Percentiles rank a stretch among this genome's conserved stretches.
Evolutionary conservation across 2,329 filamentous ascomycete genomes (phyloP).

Genomic region (Gaeumannomyces tritici): DNA sequence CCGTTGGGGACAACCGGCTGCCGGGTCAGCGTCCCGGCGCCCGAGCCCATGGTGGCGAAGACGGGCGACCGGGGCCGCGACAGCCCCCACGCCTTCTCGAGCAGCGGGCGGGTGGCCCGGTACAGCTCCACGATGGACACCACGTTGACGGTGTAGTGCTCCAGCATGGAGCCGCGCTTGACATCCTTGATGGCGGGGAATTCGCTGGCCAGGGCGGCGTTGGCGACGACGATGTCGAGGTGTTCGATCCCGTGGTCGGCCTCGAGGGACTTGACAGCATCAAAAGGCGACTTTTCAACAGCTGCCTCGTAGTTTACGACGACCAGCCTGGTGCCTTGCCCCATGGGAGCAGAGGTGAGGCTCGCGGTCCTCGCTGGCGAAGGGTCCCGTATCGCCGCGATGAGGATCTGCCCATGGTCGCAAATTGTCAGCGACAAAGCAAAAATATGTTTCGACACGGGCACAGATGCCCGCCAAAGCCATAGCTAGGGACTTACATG

Average conservation of each 20-base stretch:
- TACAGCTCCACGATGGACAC: conserved; percentile 25
- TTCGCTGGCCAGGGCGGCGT: conserved; percentile 30
- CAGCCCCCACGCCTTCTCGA: conserved; percentile 11
- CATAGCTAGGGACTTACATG: neutral
- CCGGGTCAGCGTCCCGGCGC: conserved; percentile 21
- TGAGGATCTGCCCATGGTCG: neutral
- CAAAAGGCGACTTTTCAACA: conserved; percentile 14
- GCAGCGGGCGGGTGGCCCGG: conserved; percentile 24
- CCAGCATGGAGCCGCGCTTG: conserved; percentile 21
- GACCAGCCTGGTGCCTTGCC: conserved; percentile 17
- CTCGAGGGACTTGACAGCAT: conserved; percentile 18
- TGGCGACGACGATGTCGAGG: conserved; percentile 43
- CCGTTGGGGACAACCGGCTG: conserved; percentile 15
- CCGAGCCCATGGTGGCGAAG: conserved; percentile 25
- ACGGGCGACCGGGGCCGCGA: conserved; percentile 16
- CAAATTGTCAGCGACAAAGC: neutral
- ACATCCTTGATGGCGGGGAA: conserved; percentile 18
- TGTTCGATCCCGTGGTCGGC: conserved; percentile 19
- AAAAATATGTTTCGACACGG: neutral
- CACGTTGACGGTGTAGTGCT: conserved; percentile 33
- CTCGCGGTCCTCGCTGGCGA: neutral
- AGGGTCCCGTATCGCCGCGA: neutral
- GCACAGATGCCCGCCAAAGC: too few relatives aligned
- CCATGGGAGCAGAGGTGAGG: conserved; percentile 17
- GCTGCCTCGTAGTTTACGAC: conserved; percentile 26